Conservation (phyloP, 1,139 yeast genomes). For the Nakaseomyces kungkrabaensis region DNA sequence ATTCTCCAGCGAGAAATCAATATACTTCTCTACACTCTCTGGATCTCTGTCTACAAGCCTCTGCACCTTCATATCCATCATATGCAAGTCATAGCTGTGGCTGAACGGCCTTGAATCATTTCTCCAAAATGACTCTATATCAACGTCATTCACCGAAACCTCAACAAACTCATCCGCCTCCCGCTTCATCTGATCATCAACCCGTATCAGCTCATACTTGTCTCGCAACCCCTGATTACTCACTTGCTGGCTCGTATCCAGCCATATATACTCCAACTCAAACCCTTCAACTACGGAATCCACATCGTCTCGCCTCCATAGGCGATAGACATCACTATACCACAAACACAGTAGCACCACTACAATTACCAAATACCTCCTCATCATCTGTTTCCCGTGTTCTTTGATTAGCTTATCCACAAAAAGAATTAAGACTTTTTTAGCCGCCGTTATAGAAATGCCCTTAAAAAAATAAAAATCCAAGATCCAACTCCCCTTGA, state of each 20-base stretch:
- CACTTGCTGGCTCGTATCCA: background rate
- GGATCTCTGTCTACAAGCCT: constrained; percentile 54
- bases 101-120: constrained; percentile 16
- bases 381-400: background rate
- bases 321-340: background rate
- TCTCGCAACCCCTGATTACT: background rate
- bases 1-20: constrained; percentile 14
- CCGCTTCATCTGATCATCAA: constrained; percentile 5
- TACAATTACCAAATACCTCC: background rate
- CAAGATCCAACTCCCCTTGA: too few species aligned
- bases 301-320: background rate
- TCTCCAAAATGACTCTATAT: constrained; percentile 12
- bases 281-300: background rate
- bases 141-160: background rate
- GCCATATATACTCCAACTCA: constrained; percentile 1
- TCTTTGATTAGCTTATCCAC: too few species aligned
- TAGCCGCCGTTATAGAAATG: background rate
- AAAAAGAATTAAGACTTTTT: too few species aligned
- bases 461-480: background rate
- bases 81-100: constrained; percentile 13
- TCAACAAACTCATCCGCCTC: constrained; percentile 7
- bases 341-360: background rate
- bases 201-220: background rate
- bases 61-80: constrained; percentile 27
- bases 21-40: constrained; percentile 53